phyloP scores from a whole-genome alignment of 2,329 filamentous ascomycete genomes.

The Nemania diffusa region DNA sequence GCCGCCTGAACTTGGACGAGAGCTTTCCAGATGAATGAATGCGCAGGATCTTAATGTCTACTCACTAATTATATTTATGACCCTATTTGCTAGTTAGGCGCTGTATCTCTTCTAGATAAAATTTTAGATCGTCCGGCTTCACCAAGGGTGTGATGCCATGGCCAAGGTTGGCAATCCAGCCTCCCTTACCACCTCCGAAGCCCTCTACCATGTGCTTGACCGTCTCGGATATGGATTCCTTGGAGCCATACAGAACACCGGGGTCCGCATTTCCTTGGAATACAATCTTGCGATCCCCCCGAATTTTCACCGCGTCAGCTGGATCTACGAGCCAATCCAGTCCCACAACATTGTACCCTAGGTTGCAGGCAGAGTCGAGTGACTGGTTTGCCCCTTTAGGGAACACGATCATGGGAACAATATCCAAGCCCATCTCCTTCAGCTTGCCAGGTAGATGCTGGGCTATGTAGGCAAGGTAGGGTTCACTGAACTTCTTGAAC shows the following conservation, averaged over 20 bases:
- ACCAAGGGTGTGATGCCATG: constrained; percentile 97
- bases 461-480: constrained; percentile 86
- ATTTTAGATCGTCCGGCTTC: constrained; percentile 90
- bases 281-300: constrained; percentile 77
- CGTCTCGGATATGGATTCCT: constrained; percentile 80
- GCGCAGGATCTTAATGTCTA: not conserved
- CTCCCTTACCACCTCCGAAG: constrained; percentile 79
- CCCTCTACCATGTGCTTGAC: constrained; percentile 89
- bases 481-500: constrained; percentile 86
- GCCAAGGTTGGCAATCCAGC: constrained; percentile 97
- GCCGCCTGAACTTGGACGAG: constrained; percentile 43
- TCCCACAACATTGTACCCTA: constrained; percentile 93
- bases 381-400: constrained; percentile 98
- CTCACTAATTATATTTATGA: constrained; percentile 17
- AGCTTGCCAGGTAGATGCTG: constrained; percentile 80
- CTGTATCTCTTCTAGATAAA: constrained; percentile 94
- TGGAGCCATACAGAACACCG: constrained; percentile 87
- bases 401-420: constrained; percentile 96
- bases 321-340: constrained; percentile 96
- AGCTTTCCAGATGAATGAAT: constrained; percentile 42
- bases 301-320: constrained; percentile 81
- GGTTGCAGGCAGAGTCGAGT: constrained; percentile 84
- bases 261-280: constrained; percentile 97
- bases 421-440: constrained; percentile 77
- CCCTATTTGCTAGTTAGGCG: constrained; percentile 64